These are phyloP conservation scores for carrot (Daucus carota) DNA, from an alignment of 129 eudicot genomes.

Conservation along the genomic window DNA sequence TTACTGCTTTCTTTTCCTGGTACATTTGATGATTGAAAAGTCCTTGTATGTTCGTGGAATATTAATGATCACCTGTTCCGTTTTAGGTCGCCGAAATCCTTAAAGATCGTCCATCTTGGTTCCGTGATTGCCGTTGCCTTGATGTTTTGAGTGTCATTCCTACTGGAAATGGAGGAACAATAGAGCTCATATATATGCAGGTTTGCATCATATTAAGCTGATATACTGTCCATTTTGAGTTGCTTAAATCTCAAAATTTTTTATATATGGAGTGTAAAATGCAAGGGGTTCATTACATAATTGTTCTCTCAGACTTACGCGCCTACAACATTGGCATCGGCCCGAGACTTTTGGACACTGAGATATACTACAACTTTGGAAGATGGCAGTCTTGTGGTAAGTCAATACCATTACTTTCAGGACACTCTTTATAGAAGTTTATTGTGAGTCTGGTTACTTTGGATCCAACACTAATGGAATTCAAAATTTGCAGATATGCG, in stretches of 20 bases:
- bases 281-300: not conserved
- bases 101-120: conserved; percentile 95
- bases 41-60: not conserved
- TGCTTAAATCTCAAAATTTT: not conserved
- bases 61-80: not conserved
- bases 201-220: conserved; percentile 19
- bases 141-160: conserved; percentile 69
- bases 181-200: conserved; percentile 85
- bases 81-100: conserved; percentile 75
- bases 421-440: not conserved
- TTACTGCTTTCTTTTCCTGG: not conserved
- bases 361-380: conserved; percentile 79
- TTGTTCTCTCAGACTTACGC: conserved; percentile 44
- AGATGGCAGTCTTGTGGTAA: conserved; percentile 92
- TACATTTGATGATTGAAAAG: not conserved
- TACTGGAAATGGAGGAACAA: conserved; percentile 91
- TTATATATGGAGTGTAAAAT: not conserved
- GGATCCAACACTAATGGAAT: not conserved
- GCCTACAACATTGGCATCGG: conserved; percentile 83
- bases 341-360: conserved; percentile 85
- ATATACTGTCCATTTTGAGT: not conserved
- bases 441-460: not conserved
- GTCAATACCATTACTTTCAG: not conserved
- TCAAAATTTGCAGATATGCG: conserved; percentile 51
- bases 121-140: conserved; percentile 72